A percentile compares a stretch with the other conserved stretches of the same genome.
Conservation (phyloP, 805 yeast genomes). For the Metschnikowia dekortorum region DNA sequence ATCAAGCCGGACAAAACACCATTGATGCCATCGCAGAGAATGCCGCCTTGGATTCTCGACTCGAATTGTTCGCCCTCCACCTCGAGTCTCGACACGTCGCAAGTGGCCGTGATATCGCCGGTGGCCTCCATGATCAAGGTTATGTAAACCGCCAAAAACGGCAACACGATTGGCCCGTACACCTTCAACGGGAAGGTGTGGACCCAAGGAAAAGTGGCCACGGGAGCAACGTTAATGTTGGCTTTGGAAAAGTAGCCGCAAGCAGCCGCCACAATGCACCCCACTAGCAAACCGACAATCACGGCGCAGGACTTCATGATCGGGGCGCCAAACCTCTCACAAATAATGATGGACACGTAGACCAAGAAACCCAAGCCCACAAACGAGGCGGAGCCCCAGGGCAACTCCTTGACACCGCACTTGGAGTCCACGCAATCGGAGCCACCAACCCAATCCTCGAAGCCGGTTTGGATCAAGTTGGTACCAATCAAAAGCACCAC, state of each 20-base stretch:
- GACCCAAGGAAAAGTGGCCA: conserved; percentile 82
- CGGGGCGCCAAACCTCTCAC: conserved; percentile 90
- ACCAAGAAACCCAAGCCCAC: conserved; percentile 86
- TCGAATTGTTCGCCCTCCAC: conserved; percentile 81
- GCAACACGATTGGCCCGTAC: conserved; percentile 83
- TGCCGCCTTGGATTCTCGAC: conserved; percentile 88
- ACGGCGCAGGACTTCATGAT: conserved; percentile 94
- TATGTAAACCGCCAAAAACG: conserved; percentile 77
- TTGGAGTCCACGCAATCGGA: conserved; percentile 49
- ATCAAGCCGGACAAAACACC: conserved; percentile 72
- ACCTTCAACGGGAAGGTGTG: conserved; percentile 72
- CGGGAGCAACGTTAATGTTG: conserved; percentile 67
- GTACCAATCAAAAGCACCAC: conserved; percentile 84
- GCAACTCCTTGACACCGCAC: conserved; percentile 25
- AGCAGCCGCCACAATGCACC: conserved; percentile 91
- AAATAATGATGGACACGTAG: conserved; percentile 63
- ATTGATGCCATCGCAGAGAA: conserved; percentile 82
- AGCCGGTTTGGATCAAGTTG: conserved; percentile 63
- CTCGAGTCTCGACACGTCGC: conserved; percentile 82
- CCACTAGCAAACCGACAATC: conserved; percentile 75
- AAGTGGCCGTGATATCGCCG: conserved; percentile 92
- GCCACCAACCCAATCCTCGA: conserved; percentile 87
- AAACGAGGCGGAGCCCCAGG: conserved; percentile 85
- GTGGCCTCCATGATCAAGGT: conserved; percentile 89
- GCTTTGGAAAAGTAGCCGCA: conserved; percentile 68